phyloP scores from a whole-genome alignment of 495 filamentous ascomycete genomes.

The Glonium stellatum region DNA sequence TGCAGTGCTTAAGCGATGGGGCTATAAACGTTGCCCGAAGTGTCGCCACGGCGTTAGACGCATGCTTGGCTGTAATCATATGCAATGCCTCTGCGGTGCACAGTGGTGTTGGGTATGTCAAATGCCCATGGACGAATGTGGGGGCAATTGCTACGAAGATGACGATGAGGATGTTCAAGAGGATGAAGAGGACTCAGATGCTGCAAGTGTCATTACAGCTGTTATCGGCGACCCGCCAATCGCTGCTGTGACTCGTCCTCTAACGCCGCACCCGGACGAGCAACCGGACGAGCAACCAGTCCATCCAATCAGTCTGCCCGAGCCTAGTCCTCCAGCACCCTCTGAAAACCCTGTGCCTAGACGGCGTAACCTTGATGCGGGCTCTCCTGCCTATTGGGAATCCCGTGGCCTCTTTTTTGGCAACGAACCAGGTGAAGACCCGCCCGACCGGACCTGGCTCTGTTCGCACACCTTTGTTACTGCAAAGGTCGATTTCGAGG shows the following conservation, averaged over 20 bases:
- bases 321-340: neutral
- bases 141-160: slow-evolving; percentile 1
- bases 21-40: slow-evolving; percentile 32
- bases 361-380: neutral
- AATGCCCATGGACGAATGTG: slow-evolving; percentile 17
- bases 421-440: neutral
- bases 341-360: neutral
- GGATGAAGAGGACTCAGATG: neutral
- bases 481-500: neutral
- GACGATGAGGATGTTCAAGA: slow-evolving; percentile 8
- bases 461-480: neutral
- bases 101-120: slow-evolving; percentile 34
- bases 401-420: neutral
- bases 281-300: too few relatives aligned
- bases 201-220: too few relatives aligned
- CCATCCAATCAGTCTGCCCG: too few relatives aligned
- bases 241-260: too few relatives aligned
- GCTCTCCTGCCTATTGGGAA: neutral
- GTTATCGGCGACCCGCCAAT: too few relatives aligned
- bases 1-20: slow-evolving; percentile 22
- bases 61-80: slow-evolving; percentile 35
- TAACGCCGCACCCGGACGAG: too few relatives aligned
- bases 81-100: slow-evolving; percentile 33
- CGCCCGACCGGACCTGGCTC: neutral
- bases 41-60: slow-evolving; percentile 32